These are phyloP conservation scores for Schoenoplectus triqueter DNA, from an alignment of 202 grass and related monocot genomes.

Conservation along the genomic window DNA sequence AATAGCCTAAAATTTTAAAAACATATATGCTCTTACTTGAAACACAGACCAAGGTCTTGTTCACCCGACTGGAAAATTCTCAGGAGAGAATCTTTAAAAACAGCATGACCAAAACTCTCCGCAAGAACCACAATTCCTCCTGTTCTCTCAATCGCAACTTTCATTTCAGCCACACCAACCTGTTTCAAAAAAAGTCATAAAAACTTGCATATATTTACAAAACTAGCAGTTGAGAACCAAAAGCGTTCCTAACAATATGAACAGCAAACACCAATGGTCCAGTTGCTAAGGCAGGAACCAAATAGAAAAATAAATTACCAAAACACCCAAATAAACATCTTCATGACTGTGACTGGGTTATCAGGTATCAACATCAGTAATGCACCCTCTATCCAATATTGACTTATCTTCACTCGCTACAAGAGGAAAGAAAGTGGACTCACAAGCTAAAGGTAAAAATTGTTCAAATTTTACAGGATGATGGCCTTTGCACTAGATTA, in stretches of 20 bases:
- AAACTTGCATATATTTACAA: conserved; percentile 15
- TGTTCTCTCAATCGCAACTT: conserved; percentile 90
- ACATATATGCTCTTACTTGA: conserved; percentile 71
- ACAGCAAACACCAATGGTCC: neutral
- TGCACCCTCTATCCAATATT: neutral
- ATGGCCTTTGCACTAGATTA: neutral
- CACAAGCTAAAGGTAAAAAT: neutral
- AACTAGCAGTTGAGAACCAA: conserved; percentile 8
- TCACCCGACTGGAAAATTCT: conserved; percentile 82
- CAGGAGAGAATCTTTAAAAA: conserved; percentile 89
- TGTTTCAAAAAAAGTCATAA: conserved; percentile 38
- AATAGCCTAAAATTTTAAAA: conserved; percentile 24
- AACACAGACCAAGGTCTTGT: conserved; percentile 81
- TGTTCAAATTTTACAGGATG: neutral
- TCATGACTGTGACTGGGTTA: neutral
- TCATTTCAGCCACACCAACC: conserved; percentile 93
- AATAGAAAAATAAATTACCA: neutral
- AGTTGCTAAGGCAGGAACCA: neutral
- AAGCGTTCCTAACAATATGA: neutral
- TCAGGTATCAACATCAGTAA: neutral
- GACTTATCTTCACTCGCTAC: neutral
- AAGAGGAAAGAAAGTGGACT: neutral
- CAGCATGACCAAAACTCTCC: conserved; percentile 95
- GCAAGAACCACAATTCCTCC: conserved; percentile 88
- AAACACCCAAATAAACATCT: neutral